Conservation (phyloP, 2,329 filamentous ascomycete species). For the Saccharata proteae region DNA sequence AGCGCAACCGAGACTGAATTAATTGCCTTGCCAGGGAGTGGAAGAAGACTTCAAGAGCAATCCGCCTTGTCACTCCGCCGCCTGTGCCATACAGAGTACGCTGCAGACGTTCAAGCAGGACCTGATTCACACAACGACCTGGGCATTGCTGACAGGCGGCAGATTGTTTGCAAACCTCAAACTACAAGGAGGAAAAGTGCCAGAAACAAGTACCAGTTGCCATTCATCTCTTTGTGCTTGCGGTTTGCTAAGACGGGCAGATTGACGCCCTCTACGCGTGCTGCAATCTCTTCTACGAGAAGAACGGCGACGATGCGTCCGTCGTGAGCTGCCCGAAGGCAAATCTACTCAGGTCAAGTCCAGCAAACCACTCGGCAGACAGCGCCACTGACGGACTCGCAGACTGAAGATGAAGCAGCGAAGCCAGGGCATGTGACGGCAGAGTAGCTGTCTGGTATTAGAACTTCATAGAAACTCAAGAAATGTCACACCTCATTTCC, state of each 20-base stretch:
- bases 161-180: constrained; percentile 78
- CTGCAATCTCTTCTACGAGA: constrained; percentile 77
- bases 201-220: constrained; percentile 37
- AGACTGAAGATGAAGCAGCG: constrained; percentile 74
- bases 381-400: constrained; percentile 10
- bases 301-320: constrained; percentile 62
- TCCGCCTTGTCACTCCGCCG: constrained; percentile 75
- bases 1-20: no score
- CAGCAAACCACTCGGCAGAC: background rate
- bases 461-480: constrained; percentile 12
- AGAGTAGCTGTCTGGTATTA: background rate
- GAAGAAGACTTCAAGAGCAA: constrained; percentile 61
- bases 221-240: background rate
- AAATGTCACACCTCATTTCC: constrained; percentile 31
- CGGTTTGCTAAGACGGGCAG: constrained; percentile 33
- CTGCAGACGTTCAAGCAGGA: constrained; percentile 1
- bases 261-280: constrained; percentile 87
- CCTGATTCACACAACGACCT: background rate
- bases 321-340: constrained; percentile 80
- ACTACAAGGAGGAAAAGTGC: constrained; percentile 78
- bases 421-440: constrained; percentile 27
- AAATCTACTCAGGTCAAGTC: constrained; percentile 48
- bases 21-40: no score
- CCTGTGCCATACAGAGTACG: constrained; percentile 83
- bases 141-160: constrained; percentile 7